phyloP scores from a whole-genome alignment of 495 filamentous ascomycete species.

The Hyaloscypha variabilis region DNA sequence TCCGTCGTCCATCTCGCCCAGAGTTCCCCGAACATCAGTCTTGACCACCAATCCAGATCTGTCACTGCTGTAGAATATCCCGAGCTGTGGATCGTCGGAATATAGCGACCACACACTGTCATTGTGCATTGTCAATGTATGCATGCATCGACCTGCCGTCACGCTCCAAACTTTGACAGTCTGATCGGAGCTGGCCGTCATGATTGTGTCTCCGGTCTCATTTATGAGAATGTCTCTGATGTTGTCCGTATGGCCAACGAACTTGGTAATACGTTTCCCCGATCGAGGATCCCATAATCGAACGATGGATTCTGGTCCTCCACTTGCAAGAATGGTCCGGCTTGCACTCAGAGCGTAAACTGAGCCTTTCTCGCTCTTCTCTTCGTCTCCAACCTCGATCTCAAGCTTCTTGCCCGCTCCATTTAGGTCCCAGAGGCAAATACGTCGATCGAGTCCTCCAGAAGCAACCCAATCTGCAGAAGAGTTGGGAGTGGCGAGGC shows the following conservation, averaged over 20 bases:
- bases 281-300: conserved; percentile 90
- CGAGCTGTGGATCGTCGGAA: conserved; percentile 82
- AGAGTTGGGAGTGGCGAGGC: conserved; percentile 73
- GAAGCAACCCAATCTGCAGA: conserved; percentile 89
- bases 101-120: conserved; percentile 97
- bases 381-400: conserved; percentile 80
- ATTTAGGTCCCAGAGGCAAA: conserved; percentile 90
- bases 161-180: conserved; percentile 98
- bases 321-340: conserved; percentile 78
- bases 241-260: conserved; percentile 97
- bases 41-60: conserved; percentile 90
- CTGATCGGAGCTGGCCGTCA: conserved; percentile 95
- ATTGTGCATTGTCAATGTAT: conserved; percentile 98
- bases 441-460: conserved; percentile 91
- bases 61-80: conserved; percentile 92
- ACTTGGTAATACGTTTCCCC: conserved; percentile 90
- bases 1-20: conserved; percentile 83
- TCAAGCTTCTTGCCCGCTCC: conserved; percentile 81
- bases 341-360: conserved; percentile 78
- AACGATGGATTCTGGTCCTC: conserved; percentile 92
- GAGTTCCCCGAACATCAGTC: conserved; percentile 77
- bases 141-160: conserved; percentile 91
- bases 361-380: conserved; percentile 86
- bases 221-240: conserved; percentile 89
- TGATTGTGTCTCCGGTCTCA: conserved; percentile 82